phyloP scores from a whole-genome alignment of 2,329 filamentous ascomycete species.

The Diplocarpon mali region DNA sequence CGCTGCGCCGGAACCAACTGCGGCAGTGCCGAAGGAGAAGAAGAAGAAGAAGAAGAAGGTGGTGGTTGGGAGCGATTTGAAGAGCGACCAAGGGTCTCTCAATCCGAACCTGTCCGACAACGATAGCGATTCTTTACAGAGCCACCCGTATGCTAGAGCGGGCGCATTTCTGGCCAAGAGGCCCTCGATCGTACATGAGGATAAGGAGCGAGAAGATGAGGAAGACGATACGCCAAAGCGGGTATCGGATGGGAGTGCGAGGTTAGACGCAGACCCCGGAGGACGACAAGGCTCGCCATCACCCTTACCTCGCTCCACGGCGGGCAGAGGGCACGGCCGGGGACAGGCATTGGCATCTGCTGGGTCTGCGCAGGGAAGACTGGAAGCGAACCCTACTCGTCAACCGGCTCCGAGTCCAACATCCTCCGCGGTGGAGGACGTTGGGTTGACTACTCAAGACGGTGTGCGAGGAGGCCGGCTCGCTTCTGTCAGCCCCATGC shows the following conservation, averaged over 20 bases:
- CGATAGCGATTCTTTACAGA: conserved; percentile 20
- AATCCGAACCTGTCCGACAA: conserved; percentile 23
- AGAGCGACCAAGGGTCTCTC: conserved; percentile 21
- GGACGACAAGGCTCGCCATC: conserved; percentile 20
- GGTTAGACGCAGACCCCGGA: conserved; percentile 5
- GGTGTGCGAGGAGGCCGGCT: conserved; percentile 27
- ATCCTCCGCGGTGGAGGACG: conserved; percentile 1
- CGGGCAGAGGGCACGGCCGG: conserved; percentile 19
- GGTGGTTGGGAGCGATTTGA: conserved; percentile 17
- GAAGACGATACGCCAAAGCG: conserved; percentile 21
- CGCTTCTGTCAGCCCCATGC: conserved; percentile 46
- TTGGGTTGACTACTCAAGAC: conserved; percentile 17
- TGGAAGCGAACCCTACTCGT: conserved; percentile 17
- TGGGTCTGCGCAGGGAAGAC: conserved; percentile 13
- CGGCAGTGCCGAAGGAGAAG: conserved; percentile 10
- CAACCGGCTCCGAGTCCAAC: conserved; percentile 14
- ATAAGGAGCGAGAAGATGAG: conserved; percentile 32
- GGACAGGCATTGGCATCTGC: conserved; percentile 18
- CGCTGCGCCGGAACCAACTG: conserved; percentile 1
- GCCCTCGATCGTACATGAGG: conserved; percentile 37
- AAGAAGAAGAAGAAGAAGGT: conserved; percentile 23
- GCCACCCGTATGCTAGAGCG: conserved; percentile 14
- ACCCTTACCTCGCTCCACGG: conserved; percentile 17
- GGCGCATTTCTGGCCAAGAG: conserved; percentile 28
- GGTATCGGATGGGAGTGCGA: conserved; percentile 3